Evolutionary conservation across 345 rosid species (phyloP), one percentile per base, ranked within the genome.

Genomic region (Rhodomyrtus tomentosa): DNA sequence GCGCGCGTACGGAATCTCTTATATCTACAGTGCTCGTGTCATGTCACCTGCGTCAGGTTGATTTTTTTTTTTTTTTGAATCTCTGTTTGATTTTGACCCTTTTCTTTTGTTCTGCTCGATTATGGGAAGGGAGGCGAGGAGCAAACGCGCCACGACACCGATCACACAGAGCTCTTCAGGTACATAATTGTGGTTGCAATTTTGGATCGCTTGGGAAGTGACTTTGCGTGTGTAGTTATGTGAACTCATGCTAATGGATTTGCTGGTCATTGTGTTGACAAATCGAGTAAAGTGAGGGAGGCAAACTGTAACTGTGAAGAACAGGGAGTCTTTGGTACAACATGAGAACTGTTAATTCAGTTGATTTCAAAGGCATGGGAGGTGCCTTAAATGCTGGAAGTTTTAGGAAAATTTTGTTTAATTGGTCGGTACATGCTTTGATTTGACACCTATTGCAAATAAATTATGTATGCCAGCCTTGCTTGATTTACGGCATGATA

Each of bases 161-260:
- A 96, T 93, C 99, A 96, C 88, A 6, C 87, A 29, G 98, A 96
- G 85, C 95, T 95, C 84, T 96, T 96, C 90, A 95, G 99, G 99
- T 95, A 85, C 55, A 14, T 82, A 55, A 59, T 84, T 53, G 15
- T 21, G 42, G 22, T 15, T 20, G 48, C 55, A n/a, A n/a, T 32
- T 32, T 50, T 10, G 68, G 68, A 42, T 82, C 38, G 38, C 48
- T 40, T 16, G 7, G 68, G 55, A n/a, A 7, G 22, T 55, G 32
- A 48, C 11, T 1, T 48, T 14, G 38, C 5, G 82, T 32, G 82
- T n/a, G 36, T 50, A 0, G 25, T 25, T 14, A 80, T 80, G 0
- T 27, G 73, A 59, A 40, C 18, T 59, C 18, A 50, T 50, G 16
- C 73, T 59, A 32, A 10, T 59, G 40, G 27, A 56, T 56, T 56